phyloP scores from a whole-genome alignment of 1,139 yeast genomes.

The Debaryomycetaceae sp. region DNA sequence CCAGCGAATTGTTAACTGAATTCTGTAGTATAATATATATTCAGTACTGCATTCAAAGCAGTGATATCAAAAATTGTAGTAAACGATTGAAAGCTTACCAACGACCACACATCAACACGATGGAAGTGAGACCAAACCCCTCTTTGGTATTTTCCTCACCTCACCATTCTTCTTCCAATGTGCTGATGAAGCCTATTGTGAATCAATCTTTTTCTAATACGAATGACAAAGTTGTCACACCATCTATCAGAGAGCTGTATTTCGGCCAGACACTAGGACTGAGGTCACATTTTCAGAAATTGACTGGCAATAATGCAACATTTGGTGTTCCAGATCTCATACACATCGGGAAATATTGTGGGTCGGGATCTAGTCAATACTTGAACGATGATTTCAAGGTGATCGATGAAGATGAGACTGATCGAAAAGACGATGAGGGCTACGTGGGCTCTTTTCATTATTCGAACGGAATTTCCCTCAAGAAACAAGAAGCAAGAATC shows the following conservation, averaged over 20 bases:
- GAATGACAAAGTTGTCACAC: neutral
- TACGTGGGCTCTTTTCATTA: conserved; percentile 41
- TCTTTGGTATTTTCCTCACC: neutral
- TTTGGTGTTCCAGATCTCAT: conserved; percentile 40
- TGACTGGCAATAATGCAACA: conserved; percentile 10
- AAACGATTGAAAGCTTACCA: neutral
- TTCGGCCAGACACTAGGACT: conserved; percentile 29
- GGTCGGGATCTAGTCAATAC: conserved; percentile 28
- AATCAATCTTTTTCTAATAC: neutral
- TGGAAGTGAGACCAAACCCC: neutral
- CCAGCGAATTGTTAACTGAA: neutral
- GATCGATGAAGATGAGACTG: conserved; percentile 6
- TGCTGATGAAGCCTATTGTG: neutral
- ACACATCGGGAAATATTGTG: conserved; percentile 38
- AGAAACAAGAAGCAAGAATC: conserved; percentile 19
- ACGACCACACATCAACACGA: neutral
- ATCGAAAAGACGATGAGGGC: conserved; percentile 32
- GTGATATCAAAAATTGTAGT: neutral
- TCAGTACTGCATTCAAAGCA: neutral
- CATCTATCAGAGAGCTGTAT: conserved; percentile 17
- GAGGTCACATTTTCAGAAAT: conserved; percentile 18
- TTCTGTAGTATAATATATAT: neutral
- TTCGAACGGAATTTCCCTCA: conserved; percentile 32
- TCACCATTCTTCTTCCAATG: neutral
- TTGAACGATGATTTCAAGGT: conserved; percentile 26